These are phyloP conservation scores for Auxenochlorella pyrenoidosa DNA, from an alignment of 139 green algal genomes.

Conservation along the genomic window DNA sequence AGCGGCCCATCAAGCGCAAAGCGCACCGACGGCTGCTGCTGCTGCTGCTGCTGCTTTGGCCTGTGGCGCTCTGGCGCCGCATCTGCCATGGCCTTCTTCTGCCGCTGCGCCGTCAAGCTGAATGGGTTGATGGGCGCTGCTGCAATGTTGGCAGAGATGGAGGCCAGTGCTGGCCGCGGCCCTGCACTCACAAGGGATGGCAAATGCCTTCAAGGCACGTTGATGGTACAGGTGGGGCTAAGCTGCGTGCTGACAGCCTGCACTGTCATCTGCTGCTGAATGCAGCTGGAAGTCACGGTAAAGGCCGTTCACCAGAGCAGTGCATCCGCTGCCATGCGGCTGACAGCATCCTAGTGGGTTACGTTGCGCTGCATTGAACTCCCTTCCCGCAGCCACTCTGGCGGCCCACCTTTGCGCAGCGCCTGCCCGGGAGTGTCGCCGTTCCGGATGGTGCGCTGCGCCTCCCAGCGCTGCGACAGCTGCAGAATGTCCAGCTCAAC, in stretches of 20 bases:
- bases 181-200: neutral
- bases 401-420: neutral
- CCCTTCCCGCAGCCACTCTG: no score
- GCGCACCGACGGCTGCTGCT: neutral
- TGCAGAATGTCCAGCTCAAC: conserved; percentile 18
- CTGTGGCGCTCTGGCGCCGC: neutral
- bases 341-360: no score
- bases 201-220: neutral
- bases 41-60: neutral
- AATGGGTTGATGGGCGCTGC: conserved; percentile 23
- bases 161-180: neutral
- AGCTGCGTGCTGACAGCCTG: neutral
- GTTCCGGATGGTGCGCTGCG: conserved; percentile 8
- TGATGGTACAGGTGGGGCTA: neutral
- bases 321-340: no score
- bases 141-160: conserved; percentile 1
- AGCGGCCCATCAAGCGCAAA: neutral
- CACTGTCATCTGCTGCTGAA: no score
- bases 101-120: conserved; percentile 10
- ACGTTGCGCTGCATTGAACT: no score
- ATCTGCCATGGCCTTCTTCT: neutral
- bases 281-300: no score
- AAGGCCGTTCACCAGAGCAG: no score
- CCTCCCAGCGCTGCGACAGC: conserved; percentile 18
- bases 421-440: conserved; percentile 15